Conservation (phyloP, 768 basidiomycete species). For the Pleurotus tuoliensis region DNA sequence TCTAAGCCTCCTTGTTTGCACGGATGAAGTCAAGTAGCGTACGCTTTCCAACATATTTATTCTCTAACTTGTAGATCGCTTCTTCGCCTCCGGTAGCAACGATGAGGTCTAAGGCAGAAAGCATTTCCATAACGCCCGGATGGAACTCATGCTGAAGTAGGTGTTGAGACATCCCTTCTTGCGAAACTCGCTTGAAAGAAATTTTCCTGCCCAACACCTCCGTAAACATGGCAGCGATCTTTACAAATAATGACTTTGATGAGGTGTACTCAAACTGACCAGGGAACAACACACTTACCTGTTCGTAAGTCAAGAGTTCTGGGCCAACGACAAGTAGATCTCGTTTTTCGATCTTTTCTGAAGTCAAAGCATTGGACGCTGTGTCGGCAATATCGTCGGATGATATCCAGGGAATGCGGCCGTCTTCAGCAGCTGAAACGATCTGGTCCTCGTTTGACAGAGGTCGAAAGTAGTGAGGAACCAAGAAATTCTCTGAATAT, state of each 20-base stretch:
- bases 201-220: conserved; percentile 24
- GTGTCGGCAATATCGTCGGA: conserved; percentile 30
- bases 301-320: conserved; percentile 24
- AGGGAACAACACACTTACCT: conserved; percentile 16
- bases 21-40: conserved; percentile 20
- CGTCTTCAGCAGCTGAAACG: conserved; percentile 22
- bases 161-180: conserved; percentile 15
- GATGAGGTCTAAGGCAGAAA: conserved; percentile 14
- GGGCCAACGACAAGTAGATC: conserved; percentile 30
- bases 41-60: conserved; percentile 20
- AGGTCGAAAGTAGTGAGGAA: conserved; percentile 9
- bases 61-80: conserved; percentile 12
- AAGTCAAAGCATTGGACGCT: conserved; percentile 24
- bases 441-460: conserved; percentile 24
- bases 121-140: conserved; percentile 13
- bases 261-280: too few relatives aligned
- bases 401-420: conserved; percentile 24
- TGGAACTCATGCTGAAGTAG: conserved; percentile 15
- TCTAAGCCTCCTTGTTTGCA: conserved; percentile 17
- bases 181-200: conserved; percentile 18
- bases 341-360: conserved; percentile 18
- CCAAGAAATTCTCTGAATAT: conserved; percentile 26
- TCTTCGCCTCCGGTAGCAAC: conserved; percentile 21
- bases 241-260: neutral
- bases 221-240: conserved; percentile 24